These are phyloP conservation scores for Phytophthora ramorum DNA, from an alignment of 352 stramenopile genomes.

Conservation along the genomic window DNA sequence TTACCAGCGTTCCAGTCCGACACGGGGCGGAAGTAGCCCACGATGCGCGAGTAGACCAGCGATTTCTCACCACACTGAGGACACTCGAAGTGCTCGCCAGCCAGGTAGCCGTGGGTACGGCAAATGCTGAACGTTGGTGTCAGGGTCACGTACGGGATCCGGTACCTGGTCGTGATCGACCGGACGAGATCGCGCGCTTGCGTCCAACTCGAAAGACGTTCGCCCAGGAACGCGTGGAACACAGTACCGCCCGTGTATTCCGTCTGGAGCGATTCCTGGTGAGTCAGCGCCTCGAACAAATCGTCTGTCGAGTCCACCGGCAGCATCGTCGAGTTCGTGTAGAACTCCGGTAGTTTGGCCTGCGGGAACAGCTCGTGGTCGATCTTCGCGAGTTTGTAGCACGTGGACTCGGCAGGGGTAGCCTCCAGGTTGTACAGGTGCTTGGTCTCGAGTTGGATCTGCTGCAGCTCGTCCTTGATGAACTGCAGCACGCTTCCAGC, in stretches of 20 bases:
- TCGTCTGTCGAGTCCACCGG: constrained; percentile 39
- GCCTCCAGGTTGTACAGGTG: constrained; percentile 42
- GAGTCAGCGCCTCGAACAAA: constrained; percentile 32
- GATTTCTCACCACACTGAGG: constrained; percentile 37
- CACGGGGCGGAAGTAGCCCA: constrained; percentile 41
- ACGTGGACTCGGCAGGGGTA: constrained; percentile 41
- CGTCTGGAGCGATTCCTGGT: constrained; percentile 42
- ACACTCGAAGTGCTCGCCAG: constrained; percentile 37
- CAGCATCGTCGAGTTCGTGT: constrained; percentile 45
- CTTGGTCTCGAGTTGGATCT: constrained; percentile 39
- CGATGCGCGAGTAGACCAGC: constrained; percentile 39
- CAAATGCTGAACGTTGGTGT: constrained; percentile 42
- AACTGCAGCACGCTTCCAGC: constrained; percentile 33
- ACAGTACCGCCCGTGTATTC: constrained; percentile 42
- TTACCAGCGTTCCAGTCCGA: constrained; percentile 40
- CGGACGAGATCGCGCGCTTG: constrained; percentile 36
- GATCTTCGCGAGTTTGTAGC: constrained; percentile 40
- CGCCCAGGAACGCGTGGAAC: constrained; percentile 41
- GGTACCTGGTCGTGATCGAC: constrained; percentile 34
- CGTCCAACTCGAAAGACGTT: constrained; percentile 39
- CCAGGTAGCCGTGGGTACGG: constrained; percentile 34
- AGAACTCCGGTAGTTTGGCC: constrained; percentile 32
- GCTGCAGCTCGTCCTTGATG: constrained; percentile 40
- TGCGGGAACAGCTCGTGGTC: constrained; percentile 35
- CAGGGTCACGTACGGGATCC: constrained; percentile 39